Percentiles rank a stretch among this genome's conserved stretches.
Evolutionary conservation across 2,329 filamentous ascomycete genomes (phyloP).

Genomic region (Mycocentrospora acerina): DNA sequence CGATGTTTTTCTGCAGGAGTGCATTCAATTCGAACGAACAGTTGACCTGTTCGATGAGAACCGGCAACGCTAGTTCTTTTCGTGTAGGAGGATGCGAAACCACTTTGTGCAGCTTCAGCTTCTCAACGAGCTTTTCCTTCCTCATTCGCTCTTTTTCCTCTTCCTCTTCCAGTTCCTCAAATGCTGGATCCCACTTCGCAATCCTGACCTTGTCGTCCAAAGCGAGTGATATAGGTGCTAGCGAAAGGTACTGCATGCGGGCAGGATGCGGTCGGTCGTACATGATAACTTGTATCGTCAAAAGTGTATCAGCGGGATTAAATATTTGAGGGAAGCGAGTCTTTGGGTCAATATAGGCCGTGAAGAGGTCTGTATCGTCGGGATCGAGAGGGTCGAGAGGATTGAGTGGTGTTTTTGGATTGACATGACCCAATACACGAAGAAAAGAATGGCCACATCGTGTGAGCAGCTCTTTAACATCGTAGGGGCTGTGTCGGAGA

Average conservation of each 20-base stretch:
- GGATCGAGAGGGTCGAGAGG: slow-evolving; percentile 56
- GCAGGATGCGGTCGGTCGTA: slow-evolving; percentile 84
- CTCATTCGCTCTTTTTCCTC: slow-evolving; percentile 68
- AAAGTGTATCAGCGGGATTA: slow-evolving; percentile 63
- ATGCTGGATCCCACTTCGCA: slow-evolving; percentile 43
- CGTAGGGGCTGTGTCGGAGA: slow-evolving; percentile 78
- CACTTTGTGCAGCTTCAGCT: slow-evolving; percentile 86
- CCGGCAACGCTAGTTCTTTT: slow-evolving; percentile 78
- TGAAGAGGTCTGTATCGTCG: slow-evolving; percentile 70
- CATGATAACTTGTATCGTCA: slow-evolving; percentile 82
- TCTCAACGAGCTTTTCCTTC: slow-evolving; percentile 72
- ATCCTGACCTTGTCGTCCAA: slow-evolving; percentile 63
- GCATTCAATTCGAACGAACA: slow-evolving; percentile 89
- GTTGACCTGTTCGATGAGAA: slow-evolving; percentile 91
- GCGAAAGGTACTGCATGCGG: slow-evolving; percentile 94
- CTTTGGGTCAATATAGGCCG: slow-evolving; percentile 55
- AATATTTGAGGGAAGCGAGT: slow-evolving; percentile 68
- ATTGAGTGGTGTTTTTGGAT: slow-evolving; percentile 55
- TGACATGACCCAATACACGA: slow-evolving; percentile 83
- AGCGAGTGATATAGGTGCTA: slow-evolving; percentile 84
- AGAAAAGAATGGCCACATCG: slow-evolving; percentile 81
- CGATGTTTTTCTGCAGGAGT: slow-evolving; percentile 84
- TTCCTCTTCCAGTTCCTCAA: slow-evolving; percentile 63
- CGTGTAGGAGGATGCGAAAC: slow-evolving; percentile 72
- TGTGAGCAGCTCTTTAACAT: slow-evolving; percentile 76